A percentile compares a stretch with the other conserved stretches of the same genome.
phyloP scores from a whole-genome alignment of 306 rosid genomes.

The Acacia crassicarpa region DNA sequence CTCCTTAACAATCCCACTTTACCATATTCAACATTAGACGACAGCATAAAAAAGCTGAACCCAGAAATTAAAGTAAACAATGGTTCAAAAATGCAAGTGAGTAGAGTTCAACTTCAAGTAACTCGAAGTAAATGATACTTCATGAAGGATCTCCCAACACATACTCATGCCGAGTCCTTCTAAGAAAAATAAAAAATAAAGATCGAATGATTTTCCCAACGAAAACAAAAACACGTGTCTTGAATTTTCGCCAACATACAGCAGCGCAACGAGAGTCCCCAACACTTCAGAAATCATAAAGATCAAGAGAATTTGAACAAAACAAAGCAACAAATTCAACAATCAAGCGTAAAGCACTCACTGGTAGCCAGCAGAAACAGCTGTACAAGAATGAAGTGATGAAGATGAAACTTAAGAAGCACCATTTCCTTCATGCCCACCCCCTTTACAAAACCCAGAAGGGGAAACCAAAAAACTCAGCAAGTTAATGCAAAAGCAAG shows the following conservation, averaged over 20 bases:
- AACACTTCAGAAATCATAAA: conserved; percentile 1
- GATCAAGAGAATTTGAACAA: conserved; percentile 40
- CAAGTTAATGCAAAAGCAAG: background rate
- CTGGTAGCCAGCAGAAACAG: conserved; percentile 43
- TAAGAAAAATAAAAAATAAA: background rate
- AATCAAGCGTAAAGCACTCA: conserved; percentile 37
- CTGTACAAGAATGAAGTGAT: conserved; percentile 23
- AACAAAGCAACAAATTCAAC: conserved; percentile 8
- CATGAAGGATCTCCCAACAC: conserved; percentile 1
- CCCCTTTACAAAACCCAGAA: background rate
- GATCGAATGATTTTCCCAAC: background rate
- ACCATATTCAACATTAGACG: conserved; percentile 8
- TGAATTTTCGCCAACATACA: background rate
- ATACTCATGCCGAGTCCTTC: background rate
- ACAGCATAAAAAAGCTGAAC: conserved; percentile 9
- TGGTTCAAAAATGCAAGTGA: conserved; percentile 17
- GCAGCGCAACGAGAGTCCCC: background rate
- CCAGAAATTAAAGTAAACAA: background rate
- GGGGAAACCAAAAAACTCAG: background rate
- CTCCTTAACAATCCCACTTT: conserved; percentile 4
- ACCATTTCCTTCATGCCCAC: conserved; percentile 46
- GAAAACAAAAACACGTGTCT: conserved; percentile 2
- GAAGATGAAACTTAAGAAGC: conserved; percentile 28
- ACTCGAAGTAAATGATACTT: background rate
- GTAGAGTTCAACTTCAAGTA: background rate